phyloP scores from a whole-genome alignment of 305 asterid species.

The Galium porrigens region DNA sequence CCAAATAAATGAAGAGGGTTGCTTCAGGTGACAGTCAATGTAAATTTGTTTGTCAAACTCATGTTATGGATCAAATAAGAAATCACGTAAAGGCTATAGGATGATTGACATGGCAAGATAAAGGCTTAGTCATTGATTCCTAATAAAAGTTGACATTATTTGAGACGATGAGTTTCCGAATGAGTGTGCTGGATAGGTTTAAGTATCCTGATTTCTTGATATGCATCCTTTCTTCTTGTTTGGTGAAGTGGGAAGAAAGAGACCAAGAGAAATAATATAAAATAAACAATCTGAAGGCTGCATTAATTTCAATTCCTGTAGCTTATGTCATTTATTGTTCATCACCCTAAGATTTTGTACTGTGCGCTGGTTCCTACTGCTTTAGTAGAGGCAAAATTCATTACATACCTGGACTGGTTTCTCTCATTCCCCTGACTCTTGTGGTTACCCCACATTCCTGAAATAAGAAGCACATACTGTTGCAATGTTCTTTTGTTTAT shows the following conservation, averaged over 20 bases:
- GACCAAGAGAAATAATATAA: not conserved
- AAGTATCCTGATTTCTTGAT: not conserved
- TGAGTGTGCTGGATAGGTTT: not conserved
- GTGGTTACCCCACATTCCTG: not conserved
- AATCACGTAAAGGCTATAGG: not conserved
- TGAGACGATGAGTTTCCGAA: not conserved
- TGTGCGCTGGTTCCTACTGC: not conserved
- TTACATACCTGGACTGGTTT: not conserved
- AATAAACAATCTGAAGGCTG: not conserved
- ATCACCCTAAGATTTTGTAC: not conserved
- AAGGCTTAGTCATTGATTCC: not conserved
- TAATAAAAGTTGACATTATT: slow-evolving; percentile 1
- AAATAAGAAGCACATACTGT: slow-evolving; percentile 1
- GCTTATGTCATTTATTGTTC: not conserved
- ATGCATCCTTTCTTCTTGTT: not conserved
- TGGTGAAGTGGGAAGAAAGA: not conserved
- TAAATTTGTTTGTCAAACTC: not conserved
- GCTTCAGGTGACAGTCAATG: not conserved
- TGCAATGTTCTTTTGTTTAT: not conserved
- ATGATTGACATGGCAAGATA: not conserved
- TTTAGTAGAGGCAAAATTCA: not conserved
- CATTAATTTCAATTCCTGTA: not conserved
- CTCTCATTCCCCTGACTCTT: not conserved
- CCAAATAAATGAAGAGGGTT: not conserved
- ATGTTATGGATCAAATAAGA: not conserved